phyloP scores from a whole-genome alignment of 495 filamentous ascomycete species.

The Podospora pseudoanserina region DNA sequence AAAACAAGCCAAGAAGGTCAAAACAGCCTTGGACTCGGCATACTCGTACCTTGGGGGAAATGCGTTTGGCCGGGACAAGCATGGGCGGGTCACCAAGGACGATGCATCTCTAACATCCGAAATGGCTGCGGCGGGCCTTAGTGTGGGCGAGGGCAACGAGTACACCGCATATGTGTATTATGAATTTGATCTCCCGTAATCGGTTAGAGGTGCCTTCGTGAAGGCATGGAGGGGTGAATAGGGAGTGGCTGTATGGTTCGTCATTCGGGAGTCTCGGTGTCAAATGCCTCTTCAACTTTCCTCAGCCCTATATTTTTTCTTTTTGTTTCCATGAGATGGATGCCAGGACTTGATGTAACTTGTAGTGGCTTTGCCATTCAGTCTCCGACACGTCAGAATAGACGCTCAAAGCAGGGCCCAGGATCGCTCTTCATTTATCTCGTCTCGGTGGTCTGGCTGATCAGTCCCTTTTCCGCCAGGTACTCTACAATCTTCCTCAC shows the following conservation, averaged over 20 bases:
- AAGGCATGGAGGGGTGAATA: not conserved
- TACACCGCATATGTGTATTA: constrained; percentile 98
- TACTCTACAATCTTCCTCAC: constrained; percentile 79
- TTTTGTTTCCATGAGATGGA: not conserved
- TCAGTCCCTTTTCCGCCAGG: constrained; percentile 54
- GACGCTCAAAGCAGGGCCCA: not conserved
- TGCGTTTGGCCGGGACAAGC: constrained; percentile 90
- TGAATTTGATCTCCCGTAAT: constrained; percentile 71
- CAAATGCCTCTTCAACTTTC: not conserved
- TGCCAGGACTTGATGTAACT: not conserved
- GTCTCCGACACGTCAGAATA: not conserved
- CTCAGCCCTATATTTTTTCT: not conserved
- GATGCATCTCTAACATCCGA: constrained; percentile 71
- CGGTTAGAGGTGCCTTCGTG: not conserved
- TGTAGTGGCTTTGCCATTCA: not conserved
- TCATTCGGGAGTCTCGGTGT: not conserved
- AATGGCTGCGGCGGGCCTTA: constrained; percentile 65
- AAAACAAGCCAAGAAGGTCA: constrained; percentile 78
- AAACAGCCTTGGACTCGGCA: constrained; percentile 70
- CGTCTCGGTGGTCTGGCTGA: constrained; percentile 34
- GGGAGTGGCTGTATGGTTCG: not conserved
- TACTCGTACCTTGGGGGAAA: constrained; percentile 95
- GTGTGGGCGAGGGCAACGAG: constrained; percentile 65
- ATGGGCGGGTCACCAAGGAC: constrained; percentile 83
- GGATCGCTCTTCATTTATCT: constrained; percentile 19